Evolutionary conservation across 371 early-diverging fungal genomes (phyloP).

Genomic region (Rhizopus sp.): DNA sequence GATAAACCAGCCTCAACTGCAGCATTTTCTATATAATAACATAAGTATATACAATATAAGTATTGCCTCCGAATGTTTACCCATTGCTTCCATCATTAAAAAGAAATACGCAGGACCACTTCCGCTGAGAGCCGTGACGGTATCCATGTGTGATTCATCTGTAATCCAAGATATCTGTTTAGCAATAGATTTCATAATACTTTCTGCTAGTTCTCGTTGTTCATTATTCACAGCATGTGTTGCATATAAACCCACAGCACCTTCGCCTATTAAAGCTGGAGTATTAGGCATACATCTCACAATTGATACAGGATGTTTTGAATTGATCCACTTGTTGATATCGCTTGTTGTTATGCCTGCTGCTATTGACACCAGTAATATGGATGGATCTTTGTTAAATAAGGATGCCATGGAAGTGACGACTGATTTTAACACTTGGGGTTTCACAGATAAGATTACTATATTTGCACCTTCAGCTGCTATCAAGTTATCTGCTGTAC

Average conservation of each 20-base stretch:
- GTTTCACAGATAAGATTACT: constrained; percentile 89
- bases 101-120: constrained; percentile 95
- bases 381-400: constrained; percentile 23
- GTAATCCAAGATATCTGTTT: constrained; percentile 83
- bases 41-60: background rate
- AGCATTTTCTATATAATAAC: constrained; percentile 61
- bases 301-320: constrained; percentile 48
- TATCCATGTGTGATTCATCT: constrained; percentile 76
- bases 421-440: constrained; percentile 79
- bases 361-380: constrained; percentile 83
- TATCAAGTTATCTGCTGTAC: constrained; percentile 47
- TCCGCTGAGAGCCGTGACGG: constrained; percentile 88
- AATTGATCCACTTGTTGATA: constrained; percentile 72
- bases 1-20: constrained; percentile 80
- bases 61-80: constrained; percentile 24
- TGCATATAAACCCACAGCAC: constrained; percentile 86
- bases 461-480: constrained; percentile 65
- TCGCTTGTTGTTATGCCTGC: constrained; percentile 85
- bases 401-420: constrained; percentile 60
- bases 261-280: constrained; percentile 84
- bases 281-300: constrained; percentile 96
- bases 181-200: constrained; percentile 71
- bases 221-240: constrained; percentile 53
- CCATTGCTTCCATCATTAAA: constrained; percentile 87
- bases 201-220: constrained; percentile 68